These are phyloP conservation scores for Cubamyces sp. DNA, from an alignment of 768 basidiomycete species.

Conservation along the genomic window DNA sequence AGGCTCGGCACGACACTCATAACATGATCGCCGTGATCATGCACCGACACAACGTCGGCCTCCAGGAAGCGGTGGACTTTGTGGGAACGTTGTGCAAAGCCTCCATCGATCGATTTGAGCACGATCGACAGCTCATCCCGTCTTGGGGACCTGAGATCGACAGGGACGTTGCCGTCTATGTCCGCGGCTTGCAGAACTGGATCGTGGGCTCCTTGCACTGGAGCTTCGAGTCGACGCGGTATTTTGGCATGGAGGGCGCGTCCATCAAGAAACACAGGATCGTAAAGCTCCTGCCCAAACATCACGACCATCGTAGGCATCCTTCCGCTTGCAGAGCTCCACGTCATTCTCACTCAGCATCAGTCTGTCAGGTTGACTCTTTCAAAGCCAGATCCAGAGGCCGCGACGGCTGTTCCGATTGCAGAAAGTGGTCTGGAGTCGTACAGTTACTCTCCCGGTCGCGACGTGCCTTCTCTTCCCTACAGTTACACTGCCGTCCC, in stretches of 20 bases:
- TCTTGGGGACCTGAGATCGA: slow-evolving; percentile 68
- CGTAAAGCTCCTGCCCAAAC: slow-evolving; percentile 45
- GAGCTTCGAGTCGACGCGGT: slow-evolving; percentile 71
- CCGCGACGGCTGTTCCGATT: slow-evolving; percentile 1
- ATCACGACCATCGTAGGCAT: slow-evolving; percentile 6
- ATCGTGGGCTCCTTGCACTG: slow-evolving; percentile 74
- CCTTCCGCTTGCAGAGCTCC: not conserved
- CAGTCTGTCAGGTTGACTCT: slow-evolving; percentile 15
- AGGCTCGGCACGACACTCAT: slow-evolving; percentile 64
- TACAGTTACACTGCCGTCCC: slow-evolving; percentile 16
- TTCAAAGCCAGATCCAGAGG: slow-evolving; percentile 3
- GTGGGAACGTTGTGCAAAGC: slow-evolving; percentile 63
- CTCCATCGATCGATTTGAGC: slow-evolving; percentile 56
- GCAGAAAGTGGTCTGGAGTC: not conserved
- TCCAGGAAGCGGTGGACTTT: slow-evolving; percentile 66
- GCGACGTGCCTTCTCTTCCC: slow-evolving; percentile 15
- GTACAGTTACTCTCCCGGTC: slow-evolving; percentile 9
- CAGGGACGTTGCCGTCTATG: slow-evolving; percentile 57
- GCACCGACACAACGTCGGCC: slow-evolving; percentile 54
- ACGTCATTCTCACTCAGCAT: not conserved
- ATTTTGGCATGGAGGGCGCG: slow-evolving; percentile 63
- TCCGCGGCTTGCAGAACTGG: slow-evolving; percentile 70
- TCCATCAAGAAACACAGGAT: slow-evolving; percentile 57
- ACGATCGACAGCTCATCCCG: slow-evolving; percentile 49
- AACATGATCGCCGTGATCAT: slow-evolving; percentile 75